Evolutionary conservation across 2,329 filamentous ascomycete genomes (phyloP).

Genomic region (Fusarium sp.): DNA sequence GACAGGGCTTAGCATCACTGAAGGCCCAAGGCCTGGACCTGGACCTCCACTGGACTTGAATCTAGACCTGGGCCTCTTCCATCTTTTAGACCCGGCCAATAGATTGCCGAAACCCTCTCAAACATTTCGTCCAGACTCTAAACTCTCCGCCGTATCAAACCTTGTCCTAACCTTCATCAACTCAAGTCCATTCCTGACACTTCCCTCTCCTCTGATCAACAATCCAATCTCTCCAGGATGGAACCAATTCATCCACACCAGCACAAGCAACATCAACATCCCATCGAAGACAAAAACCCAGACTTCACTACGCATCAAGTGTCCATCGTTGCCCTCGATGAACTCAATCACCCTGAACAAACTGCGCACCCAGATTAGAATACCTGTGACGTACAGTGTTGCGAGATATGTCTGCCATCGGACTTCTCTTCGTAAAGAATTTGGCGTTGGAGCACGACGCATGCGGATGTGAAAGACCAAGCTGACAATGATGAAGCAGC

Average conservation of each 20-base stretch:
- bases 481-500: constrained; percentile 61
- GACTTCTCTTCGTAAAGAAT: constrained; percentile 25
- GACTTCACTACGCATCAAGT: constrained; percentile 49
- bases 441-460: constrained; percentile 16
- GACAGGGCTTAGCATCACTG: not conserved
- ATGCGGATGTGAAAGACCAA: constrained; percentile 57
- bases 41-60: not conserved
- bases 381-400: constrained; percentile 43
- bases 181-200: constrained; percentile 41
- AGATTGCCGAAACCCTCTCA: not conserved
- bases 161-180: constrained; percentile 29
- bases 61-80: not conserved
- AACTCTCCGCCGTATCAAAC: constrained; percentile 26
- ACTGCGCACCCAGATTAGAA: constrained; percentile 55
- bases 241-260: constrained; percentile 48
- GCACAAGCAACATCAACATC: constrained; percentile 48
- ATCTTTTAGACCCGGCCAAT: not conserved
- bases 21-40: not conserved
- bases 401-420: constrained; percentile 50
- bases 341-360: constrained; percentile 58
- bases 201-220: constrained; percentile 38
- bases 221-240: constrained; percentile 46
- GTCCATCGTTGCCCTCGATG: constrained; percentile 49
- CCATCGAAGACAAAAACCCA: constrained; percentile 55
- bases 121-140: constrained; percentile 17